Evolutionary conservation across 495 filamentous ascomycete species (phyloP).

Genomic region (Diplogelasinospora grovesii): DNA sequence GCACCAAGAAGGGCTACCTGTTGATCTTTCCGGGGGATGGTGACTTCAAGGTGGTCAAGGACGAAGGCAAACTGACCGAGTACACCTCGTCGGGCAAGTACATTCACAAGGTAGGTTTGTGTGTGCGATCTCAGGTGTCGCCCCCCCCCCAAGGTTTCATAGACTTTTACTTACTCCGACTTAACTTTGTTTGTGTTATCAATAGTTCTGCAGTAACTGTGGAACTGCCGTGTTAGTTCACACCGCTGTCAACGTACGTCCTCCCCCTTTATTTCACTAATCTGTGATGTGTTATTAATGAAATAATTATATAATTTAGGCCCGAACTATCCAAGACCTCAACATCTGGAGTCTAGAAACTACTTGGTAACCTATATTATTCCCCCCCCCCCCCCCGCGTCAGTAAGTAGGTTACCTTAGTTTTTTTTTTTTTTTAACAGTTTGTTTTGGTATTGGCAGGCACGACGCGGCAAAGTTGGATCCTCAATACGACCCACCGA

Average conservation of each 20-base stretch:
- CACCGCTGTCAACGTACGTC: conserved; percentile 20
- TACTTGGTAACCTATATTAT: no score
- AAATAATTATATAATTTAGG: conserved; percentile 8
- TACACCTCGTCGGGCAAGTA: conserved; percentile 24
- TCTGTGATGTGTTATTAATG: no score
- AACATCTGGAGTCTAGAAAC: conserved; percentile 29
- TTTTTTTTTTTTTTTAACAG: no score
- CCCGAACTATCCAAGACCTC: conserved; percentile 28
- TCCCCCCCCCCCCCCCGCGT: no score
- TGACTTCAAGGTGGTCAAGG: conserved; percentile 34
- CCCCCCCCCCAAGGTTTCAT: not conserved
- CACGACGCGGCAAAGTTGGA: conserved; percentile 28
- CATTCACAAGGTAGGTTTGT: conserved; percentile 28
- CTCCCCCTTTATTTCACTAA: no score
- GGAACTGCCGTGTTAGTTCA: conserved; percentile 25
- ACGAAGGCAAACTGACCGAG: conserved; percentile 22
- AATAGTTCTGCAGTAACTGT: conserved; percentile 38
- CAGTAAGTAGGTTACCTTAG: conserved; percentile 17
- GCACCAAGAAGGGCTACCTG: conserved; percentile 37
- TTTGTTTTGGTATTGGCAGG: no score
- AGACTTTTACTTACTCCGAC: not conserved
- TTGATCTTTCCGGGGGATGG: conserved; percentile 27
- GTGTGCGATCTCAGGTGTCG: no score
- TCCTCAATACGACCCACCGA: conserved; percentile 23
- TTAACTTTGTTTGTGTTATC: not conserved